phyloP scores from a whole-genome alignment of 1,284 basidiomycete genomes.

The Naganishia albida region DNA sequence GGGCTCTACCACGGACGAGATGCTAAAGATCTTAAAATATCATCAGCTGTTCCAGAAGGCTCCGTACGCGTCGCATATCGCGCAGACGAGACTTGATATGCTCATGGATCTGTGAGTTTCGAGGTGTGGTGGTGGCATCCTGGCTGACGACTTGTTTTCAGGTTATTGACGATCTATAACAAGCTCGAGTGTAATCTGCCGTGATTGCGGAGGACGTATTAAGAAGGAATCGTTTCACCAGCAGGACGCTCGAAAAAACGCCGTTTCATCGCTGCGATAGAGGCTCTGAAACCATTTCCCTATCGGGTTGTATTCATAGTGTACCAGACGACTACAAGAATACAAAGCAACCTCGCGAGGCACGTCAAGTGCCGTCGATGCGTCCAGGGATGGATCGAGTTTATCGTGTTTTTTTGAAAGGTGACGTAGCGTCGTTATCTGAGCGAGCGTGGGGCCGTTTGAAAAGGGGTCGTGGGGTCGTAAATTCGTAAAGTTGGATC shows the following conservation, averaged over 20 bases:
- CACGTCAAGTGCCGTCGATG: slow-evolving; percentile 1
- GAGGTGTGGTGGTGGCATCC: background rate
- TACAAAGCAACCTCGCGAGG: slow-evolving; percentile 15
- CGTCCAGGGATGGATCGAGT: no score
- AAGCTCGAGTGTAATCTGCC: slow-evolving; percentile 24
- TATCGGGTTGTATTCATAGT: slow-evolving; percentile 10
- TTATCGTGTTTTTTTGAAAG: background rate
- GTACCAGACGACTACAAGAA: slow-evolving; percentile 11
- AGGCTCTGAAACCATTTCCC: background rate
- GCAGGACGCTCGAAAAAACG: background rate
- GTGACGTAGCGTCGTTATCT: background rate
- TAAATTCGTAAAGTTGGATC: background rate
- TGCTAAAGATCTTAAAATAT: slow-evolving; percentile 21
- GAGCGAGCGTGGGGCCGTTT: background rate
- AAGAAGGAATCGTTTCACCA: no score
- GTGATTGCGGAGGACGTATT: background rate
- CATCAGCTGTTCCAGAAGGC: slow-evolving; percentile 24
- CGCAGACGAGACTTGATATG: slow-evolving; percentile 21
- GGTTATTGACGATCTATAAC: slow-evolving; percentile 25
- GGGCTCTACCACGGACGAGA: slow-evolving; percentile 24
- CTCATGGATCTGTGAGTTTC: slow-evolving; percentile 23
- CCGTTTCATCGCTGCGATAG: background rate
- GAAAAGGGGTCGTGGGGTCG: background rate
- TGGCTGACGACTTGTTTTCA: background rate
- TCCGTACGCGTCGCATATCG: slow-evolving; percentile 26